phyloP scores from a whole-genome alignment of 2,329 filamentous ascomycete species.

The Penicillium sp. region DNA sequence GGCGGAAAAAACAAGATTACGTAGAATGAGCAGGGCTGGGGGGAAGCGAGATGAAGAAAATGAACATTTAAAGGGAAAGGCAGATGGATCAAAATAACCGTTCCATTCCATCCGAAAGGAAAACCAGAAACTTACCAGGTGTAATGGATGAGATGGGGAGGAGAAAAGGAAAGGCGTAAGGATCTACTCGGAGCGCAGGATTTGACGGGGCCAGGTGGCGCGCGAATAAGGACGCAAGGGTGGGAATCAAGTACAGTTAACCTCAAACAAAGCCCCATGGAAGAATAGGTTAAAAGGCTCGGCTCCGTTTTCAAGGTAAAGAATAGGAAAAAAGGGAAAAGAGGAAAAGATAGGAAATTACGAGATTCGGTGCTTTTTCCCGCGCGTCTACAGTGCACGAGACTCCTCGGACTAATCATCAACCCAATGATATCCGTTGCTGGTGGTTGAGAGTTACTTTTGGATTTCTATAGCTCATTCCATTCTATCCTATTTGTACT shows the following conservation, averaged over 20 bases:
- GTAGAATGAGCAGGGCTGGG: neutral
- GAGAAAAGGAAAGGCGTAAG: neutral
- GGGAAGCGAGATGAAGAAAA: neutral
- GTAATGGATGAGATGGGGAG: neutral
- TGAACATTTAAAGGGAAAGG: neutral
- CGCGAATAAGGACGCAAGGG: constrained; percentile 4
- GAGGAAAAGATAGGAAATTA: constrained; percentile 3
- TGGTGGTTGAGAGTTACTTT: no score
- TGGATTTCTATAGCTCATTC: neutral
- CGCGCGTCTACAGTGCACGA: constrained; percentile 7
- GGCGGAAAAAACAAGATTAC: neutral
- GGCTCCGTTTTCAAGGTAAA: neutral
- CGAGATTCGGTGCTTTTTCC: constrained; percentile 9
- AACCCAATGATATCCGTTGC: neutral
- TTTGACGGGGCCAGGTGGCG: constrained; percentile 13
- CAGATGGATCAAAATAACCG: neutral
- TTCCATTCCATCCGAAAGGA: neutral
- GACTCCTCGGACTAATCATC: neutral
- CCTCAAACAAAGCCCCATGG: neutral
- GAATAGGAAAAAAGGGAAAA: constrained; percentile 3
- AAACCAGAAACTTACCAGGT: neutral
- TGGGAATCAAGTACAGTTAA: neutral
- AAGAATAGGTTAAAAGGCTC: neutral
- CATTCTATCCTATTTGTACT: no score
- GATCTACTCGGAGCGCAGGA: constrained; percentile 18